These are phyloP conservation scores for Lipomyces spencermartinsiae DNA, from an alignment of 805 yeast genomes.

Conservation along the genomic window DNA sequence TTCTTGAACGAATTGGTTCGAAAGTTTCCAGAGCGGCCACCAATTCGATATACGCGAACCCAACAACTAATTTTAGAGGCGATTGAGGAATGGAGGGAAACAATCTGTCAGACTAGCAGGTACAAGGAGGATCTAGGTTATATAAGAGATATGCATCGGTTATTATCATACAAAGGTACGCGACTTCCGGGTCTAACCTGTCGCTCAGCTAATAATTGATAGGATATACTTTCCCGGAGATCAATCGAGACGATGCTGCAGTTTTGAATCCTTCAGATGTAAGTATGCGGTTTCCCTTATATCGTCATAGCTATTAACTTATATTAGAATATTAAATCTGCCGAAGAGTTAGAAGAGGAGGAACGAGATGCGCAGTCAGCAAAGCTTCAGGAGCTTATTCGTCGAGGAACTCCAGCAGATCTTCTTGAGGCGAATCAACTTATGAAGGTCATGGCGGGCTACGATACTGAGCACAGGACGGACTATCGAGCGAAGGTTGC, in stretches of 20 bases:
- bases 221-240: conserved; percentile 88
- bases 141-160: conserved; percentile 93
- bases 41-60: conserved; percentile 77
- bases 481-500: conserved; percentile 80
- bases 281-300: conserved; percentile 8
- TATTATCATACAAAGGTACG: conserved; percentile 75
- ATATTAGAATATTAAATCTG: conserved; percentile 59
- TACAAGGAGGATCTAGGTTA: conserved; percentile 91
- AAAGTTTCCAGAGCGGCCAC: conserved; percentile 93
- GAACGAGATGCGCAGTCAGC: conserved; percentile 93
- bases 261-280: conserved; percentile 82
- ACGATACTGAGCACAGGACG: conserved; percentile 78
- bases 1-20: conserved; percentile 92
- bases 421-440: conserved; percentile 93
- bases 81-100: conserved; percentile 96
- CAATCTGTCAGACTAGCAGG: conserved; percentile 86
- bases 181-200: not conserved
- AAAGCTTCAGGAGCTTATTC: conserved; percentile 90
- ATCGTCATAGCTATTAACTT: not conserved
- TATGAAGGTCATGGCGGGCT: conserved; percentile 99
- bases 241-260: conserved; percentile 87
- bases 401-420: conserved; percentile 95
- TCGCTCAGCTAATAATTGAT: not conserved
- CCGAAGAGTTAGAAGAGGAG: conserved; percentile 89
- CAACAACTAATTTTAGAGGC: conserved; percentile 87